Base-by-base conservation (phyloP, 192 early-diverging fungal species). In the Spizellomyces punctatus region DNA sequence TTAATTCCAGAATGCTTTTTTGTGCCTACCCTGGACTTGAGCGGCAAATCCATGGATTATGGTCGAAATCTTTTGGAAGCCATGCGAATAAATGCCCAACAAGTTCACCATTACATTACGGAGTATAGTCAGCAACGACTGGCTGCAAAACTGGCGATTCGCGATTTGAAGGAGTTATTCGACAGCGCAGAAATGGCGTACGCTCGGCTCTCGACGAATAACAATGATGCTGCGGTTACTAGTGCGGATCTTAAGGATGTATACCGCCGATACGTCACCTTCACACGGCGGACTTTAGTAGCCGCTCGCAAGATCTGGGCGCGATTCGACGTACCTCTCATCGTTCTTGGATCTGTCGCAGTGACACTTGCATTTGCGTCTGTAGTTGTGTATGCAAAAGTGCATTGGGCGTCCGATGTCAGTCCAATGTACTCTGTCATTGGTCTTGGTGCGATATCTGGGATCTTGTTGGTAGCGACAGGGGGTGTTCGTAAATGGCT, bases 231-330 rank as follows among this genome's bases (percentile, higher is more conserved):
- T 5, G 46, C 58, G 14, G 1, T 19, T 12, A 54, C 14, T 54
- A 54, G 17, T 54, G 50, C 36, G 58, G 58, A 70, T n/a, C 6
- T 73, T 14, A 27, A 63, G 17, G 61, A 41, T 8, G 55, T 76
- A 6, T 81, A 77, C 66, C 61, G 76, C 16, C 10, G 69, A 19
- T 85, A 84, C 58, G 69, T 78, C 41, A 79, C 78, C 49, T 92
- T 91, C 64, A 78, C 91, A 50, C 76, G 89, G 0, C 72, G 74
- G 6, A 84, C 91, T 0, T 81, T 98, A 12, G 83, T 83, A 12
- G 85, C 88, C 16, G 87, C 92, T 64, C 89, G 93, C n/a, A 78
- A 85, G 43, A 86, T 93, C 47, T 98, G 96, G 96, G 93, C 95
- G 14, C 92, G 94, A 42, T 98, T 98, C 73, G 94, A 98, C 59